Evolutionary conservation across 2,329 filamentous ascomycete genomes (phyloP), one percentile per base, ranked within the genome.

Genomic region (Talaromyces verruculosus): DNA sequence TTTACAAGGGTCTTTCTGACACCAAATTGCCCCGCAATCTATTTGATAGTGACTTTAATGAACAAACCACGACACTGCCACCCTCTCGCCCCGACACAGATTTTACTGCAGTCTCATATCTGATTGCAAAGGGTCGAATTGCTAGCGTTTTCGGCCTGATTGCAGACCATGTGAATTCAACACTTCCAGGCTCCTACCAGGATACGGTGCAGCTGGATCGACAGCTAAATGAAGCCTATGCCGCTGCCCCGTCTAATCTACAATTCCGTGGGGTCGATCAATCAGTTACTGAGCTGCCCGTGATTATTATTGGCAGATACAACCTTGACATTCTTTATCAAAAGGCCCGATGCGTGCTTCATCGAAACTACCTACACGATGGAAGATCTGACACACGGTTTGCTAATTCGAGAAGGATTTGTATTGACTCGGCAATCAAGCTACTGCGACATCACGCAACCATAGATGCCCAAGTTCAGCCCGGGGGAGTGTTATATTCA

Each of bases 31-130:
- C 87, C 3, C 77, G 80, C 10, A 89, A 89, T 71, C 72, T 89
- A n/a, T 73, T 81, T 33, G 87, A 89, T 71, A 79, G 82, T 0
- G 87, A 89, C 69, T 85, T 89, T 65, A 77, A 80, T 65, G 80
- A 84, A 68, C 72, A 82, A 59, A 80, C 78, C 10, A 71, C 71
- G 2, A 76, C 77, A 22, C 72, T 89, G 30, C 87, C 87, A 0
- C 78, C 81, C 0, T 74, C 82, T 0, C 77, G 86, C 13, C 83
- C 86, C 0, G 71, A 76, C 17, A 47, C 7, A 10, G 39, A 47
- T 5, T 15, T 30, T 39, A 61, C 58, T 1, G n/a, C 35, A 13
- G 22, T 30, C 41, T 30, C 28, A 6, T 10, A 30, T 41, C 39
- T 47, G 6, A 62, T 62, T 15, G 43, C 43, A 10, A 45, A 45